Base-by-base conservation (phyloP, 2,329 filamentous ascomycete genomes). In the Penicillium sp. region DNA sequence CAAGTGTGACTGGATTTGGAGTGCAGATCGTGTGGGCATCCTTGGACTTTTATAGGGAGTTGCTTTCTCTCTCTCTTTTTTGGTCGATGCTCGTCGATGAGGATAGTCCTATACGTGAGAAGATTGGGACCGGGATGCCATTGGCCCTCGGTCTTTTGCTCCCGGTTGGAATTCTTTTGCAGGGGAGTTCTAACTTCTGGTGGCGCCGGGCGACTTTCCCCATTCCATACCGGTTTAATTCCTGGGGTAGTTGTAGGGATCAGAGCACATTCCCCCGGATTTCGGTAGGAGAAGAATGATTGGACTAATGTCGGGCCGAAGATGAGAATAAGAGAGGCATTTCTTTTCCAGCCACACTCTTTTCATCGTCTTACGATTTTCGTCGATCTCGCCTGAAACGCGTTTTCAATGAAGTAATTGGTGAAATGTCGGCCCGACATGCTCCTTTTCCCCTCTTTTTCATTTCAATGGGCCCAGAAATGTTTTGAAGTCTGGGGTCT, bases 361-460 rank as follows among this genome's bases (percentile, higher is more conserved):
- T 14, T 39, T 25, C 22, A 6, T 25, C 8, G 4, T 25, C 4
- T 25, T 25, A 4, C 22, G 5, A 3, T 22, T 22, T 22, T 5
- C 19, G 19, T 22, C 19, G 19, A 22, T 22, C 19, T 5, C 19
- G 19, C 19, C 5, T 3, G 19, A 22, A 22, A 22, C 22, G 8
- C 7, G 8, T 25, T 6, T 6, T 4, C 5, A 25, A 8, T 5
- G 22, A 25, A 7, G 22, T 46, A 11, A 50, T 46, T 50, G 47
- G 47, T 14, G 25, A 34, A 5, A 7, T 14, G 29, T 50, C 47
- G 47, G 47, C 22, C 47, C 47, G 41, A 50, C 36, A 22, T 35
- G 0, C n/a, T 7, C n/a, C 14, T 12, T 30, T 39, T 6, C 25
- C 25, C 41, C 30, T 34, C 30, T 12, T 29, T 14, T 16, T 25